These are phyloP conservation scores for Pseudocercospora pini-densiflorae DNA, from an alignment of 2,329 filamentous ascomycete species.

Conservation along the genomic window DNA sequence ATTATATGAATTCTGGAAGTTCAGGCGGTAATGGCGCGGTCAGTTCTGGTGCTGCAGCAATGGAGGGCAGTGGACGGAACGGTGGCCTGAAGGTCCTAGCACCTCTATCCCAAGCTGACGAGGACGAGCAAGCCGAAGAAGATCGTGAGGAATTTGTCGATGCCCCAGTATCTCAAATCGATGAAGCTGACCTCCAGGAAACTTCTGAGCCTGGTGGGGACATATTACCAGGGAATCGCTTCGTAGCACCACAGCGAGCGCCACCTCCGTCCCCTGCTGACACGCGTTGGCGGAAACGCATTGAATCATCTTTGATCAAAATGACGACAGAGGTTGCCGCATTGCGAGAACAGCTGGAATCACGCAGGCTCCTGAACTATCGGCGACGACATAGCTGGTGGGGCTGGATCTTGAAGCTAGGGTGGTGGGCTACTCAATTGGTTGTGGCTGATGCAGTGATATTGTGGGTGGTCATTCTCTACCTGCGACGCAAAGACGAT, in stretches of 20 bases:
- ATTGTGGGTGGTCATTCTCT: conserved; percentile 68
- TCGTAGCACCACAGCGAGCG: conserved; percentile 18
- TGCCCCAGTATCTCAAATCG: conserved; percentile 53
- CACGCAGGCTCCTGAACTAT: conserved; percentile 71
- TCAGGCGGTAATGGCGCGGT: conserved; percentile 31
- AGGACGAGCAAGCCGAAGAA: conserved; percentile 44
- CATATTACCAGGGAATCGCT: conserved; percentile 17
- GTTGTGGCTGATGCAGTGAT: conserved; percentile 72
- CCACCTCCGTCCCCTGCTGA: conserved; percentile 38
- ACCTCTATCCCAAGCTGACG: conserved; percentile 76
- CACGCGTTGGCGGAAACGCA: conserved; percentile 74
- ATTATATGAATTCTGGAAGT: conserved; percentile 36
- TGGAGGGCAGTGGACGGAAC: conserved; percentile 26
- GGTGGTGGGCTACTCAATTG: conserved; percentile 75
- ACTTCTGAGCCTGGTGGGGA: conserved; percentile 24
- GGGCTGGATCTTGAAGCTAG: conserved; percentile 71
- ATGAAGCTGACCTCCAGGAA: conserved; percentile 38
- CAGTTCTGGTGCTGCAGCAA: conserved; percentile 35
- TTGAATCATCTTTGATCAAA: conserved; percentile 84
- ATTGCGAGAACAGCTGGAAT: conserved; percentile 85
- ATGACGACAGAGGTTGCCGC: conserved; percentile 93
- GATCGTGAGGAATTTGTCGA: conserved; percentile 53
- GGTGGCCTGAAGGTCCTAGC: conserved; percentile 64
- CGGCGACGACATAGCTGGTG: conserved; percentile 67
- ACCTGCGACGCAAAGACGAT: conserved; percentile 74